phyloP scores from a whole-genome alignment of 1,284 basidiomycete genomes.

The Fomitopsis betulina region DNA sequence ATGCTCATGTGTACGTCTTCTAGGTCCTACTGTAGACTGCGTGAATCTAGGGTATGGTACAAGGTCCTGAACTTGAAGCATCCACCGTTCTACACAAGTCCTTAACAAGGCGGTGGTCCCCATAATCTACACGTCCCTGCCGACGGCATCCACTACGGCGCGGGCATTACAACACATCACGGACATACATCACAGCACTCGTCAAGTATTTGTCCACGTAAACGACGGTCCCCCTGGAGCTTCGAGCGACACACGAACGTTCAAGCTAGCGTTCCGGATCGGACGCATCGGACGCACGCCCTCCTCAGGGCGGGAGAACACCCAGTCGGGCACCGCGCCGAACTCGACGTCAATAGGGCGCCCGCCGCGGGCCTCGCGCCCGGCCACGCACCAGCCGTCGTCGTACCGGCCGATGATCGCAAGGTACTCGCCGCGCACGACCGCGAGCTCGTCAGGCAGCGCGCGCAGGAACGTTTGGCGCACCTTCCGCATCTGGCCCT shows the following conservation, averaged over 20 bases:
- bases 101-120: neutral
- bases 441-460: constrained; percentile 64
- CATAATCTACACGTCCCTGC: too few relatives aligned
- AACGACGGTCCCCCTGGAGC: constrained; percentile 28
- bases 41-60: neutral
- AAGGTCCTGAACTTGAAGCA: neutral
- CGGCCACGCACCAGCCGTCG: constrained; percentile 74
- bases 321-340: constrained; percentile 70
- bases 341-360: constrained; percentile 47
- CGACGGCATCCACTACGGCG: too few relatives aligned
- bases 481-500: constrained; percentile 45
- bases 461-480: constrained; percentile 61
- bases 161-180: too few relatives aligned
- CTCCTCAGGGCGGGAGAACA: constrained; percentile 58
- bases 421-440: constrained; percentile 53
- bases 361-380: constrained; percentile 43
- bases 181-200: too few relatives aligned
- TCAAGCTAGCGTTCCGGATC: constrained; percentile 54
- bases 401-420: constrained; percentile 56
- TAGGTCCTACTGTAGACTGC: neutral
- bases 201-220: neutral
- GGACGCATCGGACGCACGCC: constrained; percentile 57
- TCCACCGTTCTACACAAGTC: neutral
- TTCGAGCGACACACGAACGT: constrained; percentile 52
- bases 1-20: too few relatives aligned